Evolutionary conservation across 371 early-diverging fungal genomes (phyloP).

Genomic region (Mortierella sp.): DNA sequence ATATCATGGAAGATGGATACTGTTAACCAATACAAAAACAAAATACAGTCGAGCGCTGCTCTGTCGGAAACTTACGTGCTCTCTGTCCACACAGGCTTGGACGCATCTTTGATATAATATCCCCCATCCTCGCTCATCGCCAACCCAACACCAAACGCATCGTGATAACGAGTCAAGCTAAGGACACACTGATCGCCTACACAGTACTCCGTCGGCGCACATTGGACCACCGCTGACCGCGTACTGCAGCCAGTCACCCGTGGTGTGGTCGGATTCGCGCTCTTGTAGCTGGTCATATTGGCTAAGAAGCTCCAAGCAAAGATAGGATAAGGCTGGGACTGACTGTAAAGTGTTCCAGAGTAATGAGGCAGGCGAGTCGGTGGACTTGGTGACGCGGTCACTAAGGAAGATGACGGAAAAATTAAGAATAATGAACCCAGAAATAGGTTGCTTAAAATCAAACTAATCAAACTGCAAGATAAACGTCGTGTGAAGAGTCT

Average conservation of each 20-base stretch:
- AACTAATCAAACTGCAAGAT: too few relatives aligned
- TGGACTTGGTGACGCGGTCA: conserved; percentile 35
- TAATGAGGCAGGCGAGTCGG: conserved; percentile 44
- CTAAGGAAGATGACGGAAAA: not conserved
- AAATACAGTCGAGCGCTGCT: not conserved
- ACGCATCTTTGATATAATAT: conserved; percentile 68
- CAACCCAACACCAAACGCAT: conserved; percentile 81
- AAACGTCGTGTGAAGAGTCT: too few relatives aligned
- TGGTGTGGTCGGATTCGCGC: conserved; percentile 18
- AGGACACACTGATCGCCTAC: conserved; percentile 64
- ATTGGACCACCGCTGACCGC: conserved; percentile 24
- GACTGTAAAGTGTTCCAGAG: conserved; percentile 47
- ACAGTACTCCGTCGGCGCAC: conserved; percentile 60
- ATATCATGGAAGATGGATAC: not conserved
- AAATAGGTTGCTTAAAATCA: too few relatives aligned
- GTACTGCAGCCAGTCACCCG: conserved; percentile 26
- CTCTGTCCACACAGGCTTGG: conserved; percentile 76
- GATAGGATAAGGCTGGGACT: conserved; percentile 49
- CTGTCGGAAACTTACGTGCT: conserved; percentile 80
- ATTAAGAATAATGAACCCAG: not conserved
- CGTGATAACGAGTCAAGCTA: conserved; percentile 71
- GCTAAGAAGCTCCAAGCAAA: conserved; percentile 64
- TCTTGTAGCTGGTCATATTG: conserved; percentile 61
- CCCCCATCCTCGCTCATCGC: conserved; percentile 63
- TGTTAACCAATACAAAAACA: not conserved